A percentile compares a stretch with the other conserved stretches of the same genome.
phyloP scores from a whole-genome alignment of 208 protist species.

The Kentomonas sorsogonicus region DNA sequence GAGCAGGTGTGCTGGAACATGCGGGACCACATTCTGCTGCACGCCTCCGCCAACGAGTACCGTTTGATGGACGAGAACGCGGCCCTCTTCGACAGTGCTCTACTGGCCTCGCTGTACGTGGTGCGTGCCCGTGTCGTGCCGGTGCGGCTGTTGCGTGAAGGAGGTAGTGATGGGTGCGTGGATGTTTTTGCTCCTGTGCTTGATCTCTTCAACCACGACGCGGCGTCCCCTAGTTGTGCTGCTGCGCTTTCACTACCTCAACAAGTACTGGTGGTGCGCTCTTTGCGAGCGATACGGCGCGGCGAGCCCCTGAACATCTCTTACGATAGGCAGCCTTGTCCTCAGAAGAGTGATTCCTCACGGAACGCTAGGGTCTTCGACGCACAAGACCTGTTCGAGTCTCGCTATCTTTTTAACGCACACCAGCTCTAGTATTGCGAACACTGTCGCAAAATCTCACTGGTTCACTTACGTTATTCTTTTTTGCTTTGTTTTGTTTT shows the following conservation, averaged over 20 bases:
- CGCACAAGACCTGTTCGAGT: no score
- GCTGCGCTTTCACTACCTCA: constrained; percentile 39
- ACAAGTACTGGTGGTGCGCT: constrained; percentile 54
- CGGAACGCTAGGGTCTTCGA: no score
- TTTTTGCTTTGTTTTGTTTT: no score
- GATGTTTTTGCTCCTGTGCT: constrained; percentile 58
- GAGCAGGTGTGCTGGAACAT: constrained; percentile 71
- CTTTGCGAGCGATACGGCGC: constrained; percentile 24
- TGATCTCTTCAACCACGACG: constrained; percentile 60
- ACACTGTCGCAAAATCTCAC: no score
- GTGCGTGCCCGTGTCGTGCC: constrained; percentile 54
- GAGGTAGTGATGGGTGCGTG: constrained; percentile 13
- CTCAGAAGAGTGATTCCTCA: no score
- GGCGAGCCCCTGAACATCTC: constrained; percentile 76
- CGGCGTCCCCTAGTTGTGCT: constrained; percentile 16
- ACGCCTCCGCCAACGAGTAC: constrained; percentile 52
- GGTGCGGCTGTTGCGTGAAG: constrained; percentile 31
- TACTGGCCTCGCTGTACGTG: constrained; percentile 67
- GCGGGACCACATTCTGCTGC: constrained; percentile 51
- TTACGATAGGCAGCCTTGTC: no score
- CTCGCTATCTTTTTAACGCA: no score
- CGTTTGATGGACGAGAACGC: constrained; percentile 40
- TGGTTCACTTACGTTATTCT: no score
- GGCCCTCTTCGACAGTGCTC: constrained; percentile 38
- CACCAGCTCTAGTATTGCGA: no score